phyloP scores from a whole-genome alignment of 1,139 yeast species.

The Williopsis jadinii region DNA sequence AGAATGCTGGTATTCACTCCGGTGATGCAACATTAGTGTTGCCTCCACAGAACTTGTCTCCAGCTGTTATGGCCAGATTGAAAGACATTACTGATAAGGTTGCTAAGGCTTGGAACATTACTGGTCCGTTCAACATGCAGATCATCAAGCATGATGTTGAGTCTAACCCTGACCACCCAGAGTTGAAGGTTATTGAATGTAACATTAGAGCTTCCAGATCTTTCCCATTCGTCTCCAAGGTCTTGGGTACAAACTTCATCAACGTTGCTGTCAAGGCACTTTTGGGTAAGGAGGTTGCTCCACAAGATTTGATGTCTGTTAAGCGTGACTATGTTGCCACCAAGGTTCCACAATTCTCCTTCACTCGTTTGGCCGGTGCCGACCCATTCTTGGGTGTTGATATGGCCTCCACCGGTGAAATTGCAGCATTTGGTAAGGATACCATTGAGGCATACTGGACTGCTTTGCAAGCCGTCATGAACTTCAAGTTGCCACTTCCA shows the following conservation, averaged over 20 bases:
- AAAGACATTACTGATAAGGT: conserved; percentile 86
- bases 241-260: conserved; percentile 86
- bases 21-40: conserved; percentile 96
- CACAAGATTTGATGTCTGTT: conserved; percentile 61
- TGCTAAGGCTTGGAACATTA: conserved; percentile 89
- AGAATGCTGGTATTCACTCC: conserved; percentile 97
- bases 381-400: conserved; percentile 98
- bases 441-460: conserved; percentile 94
- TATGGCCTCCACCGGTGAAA: conserved; percentile 98
- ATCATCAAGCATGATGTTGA: conserved; percentile 64
- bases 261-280: conserved; percentile 90
- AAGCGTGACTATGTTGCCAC: conserved; percentile 76
- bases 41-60: conserved; percentile 77
- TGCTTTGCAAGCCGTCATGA: conserved; percentile 93
- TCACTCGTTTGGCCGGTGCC: conserved; percentile 97
- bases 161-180: conserved; percentile 35
- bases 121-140: conserved; percentile 99
- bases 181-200: conserved; percentile 93
- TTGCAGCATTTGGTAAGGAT: conserved; percentile 90
- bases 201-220: conserved; percentile 97
- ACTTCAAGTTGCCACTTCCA: conserved; percentile 87
- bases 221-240: conserved; percentile 98
- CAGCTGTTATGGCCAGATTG: conserved; percentile 51
- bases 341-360: conserved; percentile 96
- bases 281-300: conserved; percentile 59